Evolutionary conservation across 1,284 basidiomycete genomes (phyloP).

Genomic region (Austroboletus novae-zelandiae): DNA sequence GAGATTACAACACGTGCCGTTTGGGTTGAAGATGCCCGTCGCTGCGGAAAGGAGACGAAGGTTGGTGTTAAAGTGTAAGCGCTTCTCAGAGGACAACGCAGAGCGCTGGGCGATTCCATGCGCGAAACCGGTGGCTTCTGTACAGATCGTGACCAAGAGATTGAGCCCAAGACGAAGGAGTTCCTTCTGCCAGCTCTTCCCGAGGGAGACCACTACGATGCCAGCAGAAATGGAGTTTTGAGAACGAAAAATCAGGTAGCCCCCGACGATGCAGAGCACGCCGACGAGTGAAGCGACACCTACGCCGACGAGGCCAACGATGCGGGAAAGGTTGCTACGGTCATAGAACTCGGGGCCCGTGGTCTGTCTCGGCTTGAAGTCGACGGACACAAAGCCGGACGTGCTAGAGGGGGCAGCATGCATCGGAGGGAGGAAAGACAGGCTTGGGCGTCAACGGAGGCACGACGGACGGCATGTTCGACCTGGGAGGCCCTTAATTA

Average conservation of each 20-base stretch:
- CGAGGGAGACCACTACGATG: constrained; percentile 19
- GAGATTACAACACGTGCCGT: constrained; percentile 22
- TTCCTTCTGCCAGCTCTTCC: constrained; percentile 19
- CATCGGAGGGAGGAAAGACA: too few relatives aligned
- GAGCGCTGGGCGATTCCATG: constrained; percentile 30
- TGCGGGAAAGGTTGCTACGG: constrained; percentile 26
- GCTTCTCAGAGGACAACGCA: constrained; percentile 26
- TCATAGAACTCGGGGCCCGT: constrained; percentile 31
- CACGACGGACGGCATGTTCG: too few relatives aligned
- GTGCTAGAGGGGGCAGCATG: too few relatives aligned
- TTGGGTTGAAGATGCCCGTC: constrained; percentile 17
- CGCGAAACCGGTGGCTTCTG: constrained; percentile 30
- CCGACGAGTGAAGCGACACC: constrained; percentile 21
- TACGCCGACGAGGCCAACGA: constrained; percentile 25
- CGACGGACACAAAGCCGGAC: constrained; percentile 24
- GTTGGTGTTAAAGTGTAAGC: constrained; percentile 34
- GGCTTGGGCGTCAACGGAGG: too few relatives aligned
- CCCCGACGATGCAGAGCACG: constrained; percentile 20
- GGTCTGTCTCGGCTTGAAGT: constrained; percentile 22
- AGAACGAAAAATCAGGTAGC: constrained; percentile 20
- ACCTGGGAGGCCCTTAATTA: too few relatives aligned
- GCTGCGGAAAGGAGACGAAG: constrained; percentile 28
- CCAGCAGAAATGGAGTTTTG: constrained; percentile 22
- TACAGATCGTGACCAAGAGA: constrained; percentile 28
- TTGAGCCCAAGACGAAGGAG: constrained; percentile 20